phyloP scores from a whole-genome alignment of 352 stramenopile species.

The Globisporangium acanthophoron region DNA sequence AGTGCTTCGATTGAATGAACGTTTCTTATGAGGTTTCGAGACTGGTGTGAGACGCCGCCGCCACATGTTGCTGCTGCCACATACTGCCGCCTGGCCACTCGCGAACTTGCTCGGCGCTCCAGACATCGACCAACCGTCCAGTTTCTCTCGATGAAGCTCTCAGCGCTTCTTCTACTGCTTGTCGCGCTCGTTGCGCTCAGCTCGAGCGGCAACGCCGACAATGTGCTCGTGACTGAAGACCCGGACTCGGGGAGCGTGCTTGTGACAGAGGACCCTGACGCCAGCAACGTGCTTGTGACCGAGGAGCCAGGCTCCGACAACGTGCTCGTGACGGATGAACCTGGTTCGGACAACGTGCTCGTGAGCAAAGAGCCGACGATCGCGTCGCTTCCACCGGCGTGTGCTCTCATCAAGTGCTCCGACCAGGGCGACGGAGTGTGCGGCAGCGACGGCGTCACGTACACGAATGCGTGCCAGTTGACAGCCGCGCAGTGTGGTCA shows the following conservation, averaged over 20 bases:
- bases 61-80: too few relatives aligned
- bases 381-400: not conserved
- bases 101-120: not conserved
- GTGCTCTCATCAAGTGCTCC: conserved; percentile 14
- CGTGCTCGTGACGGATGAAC: not conserved
- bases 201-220: not conserved
- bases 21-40: too few relatives aligned
- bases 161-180: not conserved
- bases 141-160: not conserved
- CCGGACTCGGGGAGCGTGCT: not conserved
- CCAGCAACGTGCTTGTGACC: not conserved
- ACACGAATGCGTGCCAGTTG: conserved; percentile 12
- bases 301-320: too few relatives aligned
- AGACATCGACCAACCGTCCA: not conserved
- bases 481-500: conserved; percentile 1
- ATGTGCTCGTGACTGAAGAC: not conserved
- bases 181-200: not conserved
- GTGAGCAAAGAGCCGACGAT: not conserved
- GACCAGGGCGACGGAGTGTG: conserved; percentile 8
- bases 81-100: not conserved
- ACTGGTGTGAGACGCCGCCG: too few relatives aligned
- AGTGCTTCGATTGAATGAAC: too few relatives aligned
- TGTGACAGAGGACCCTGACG: not conserved
- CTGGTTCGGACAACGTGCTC: not conserved
- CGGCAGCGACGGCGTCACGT: conserved; percentile 12